Conservation (phyloP, 805 yeast genomes). For the Sugiyamaella chiloensis region DNA sequence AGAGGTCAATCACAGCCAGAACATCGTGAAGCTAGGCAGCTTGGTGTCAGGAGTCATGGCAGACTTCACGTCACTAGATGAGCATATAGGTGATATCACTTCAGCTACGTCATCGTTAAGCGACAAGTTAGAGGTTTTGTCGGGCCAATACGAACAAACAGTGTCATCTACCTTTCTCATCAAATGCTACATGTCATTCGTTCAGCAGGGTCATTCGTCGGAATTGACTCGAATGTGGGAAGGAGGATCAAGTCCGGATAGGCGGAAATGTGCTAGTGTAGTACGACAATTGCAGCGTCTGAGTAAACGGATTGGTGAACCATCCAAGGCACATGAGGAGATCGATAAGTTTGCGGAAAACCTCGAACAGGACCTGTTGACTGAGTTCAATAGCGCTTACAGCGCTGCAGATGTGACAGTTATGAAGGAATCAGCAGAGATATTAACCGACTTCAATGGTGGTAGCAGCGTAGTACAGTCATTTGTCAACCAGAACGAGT, state of each 20-base stretch:
- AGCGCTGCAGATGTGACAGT: constrained; percentile 62
- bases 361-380: constrained; percentile 69
- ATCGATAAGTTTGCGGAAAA: constrained; percentile 71
- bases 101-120: constrained; percentile 31
- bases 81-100: constrained; percentile 29
- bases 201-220: constrained; percentile 48
- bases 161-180: constrained; percentile 68
- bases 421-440: constrained; percentile 70
- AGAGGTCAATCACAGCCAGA: constrained; percentile 65
- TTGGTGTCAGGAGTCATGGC: constrained; percentile 37
- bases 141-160: constrained; percentile 71
- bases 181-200: constrained; percentile 73
- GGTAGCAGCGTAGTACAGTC: constrained; percentile 79
- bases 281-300: constrained; percentile 63
- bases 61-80: constrained; percentile 37
- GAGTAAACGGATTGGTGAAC: constrained; percentile 54
- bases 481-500: constrained; percentile 75
- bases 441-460: constrained; percentile 76
- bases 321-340: constrained; percentile 30
- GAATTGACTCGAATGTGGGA: constrained; percentile 59
- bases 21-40: constrained; percentile 54
- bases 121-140: constrained; percentile 35
- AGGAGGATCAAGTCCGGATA: constrained; percentile 44
- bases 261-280: constrained; percentile 63
- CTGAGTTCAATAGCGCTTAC: constrained; percentile 71